Evolutionary conservation across 306 rosid species (phyloP), one percentile per base, ranked within the genome.

Genomic region (Cicer pinnatifidum): DNA sequence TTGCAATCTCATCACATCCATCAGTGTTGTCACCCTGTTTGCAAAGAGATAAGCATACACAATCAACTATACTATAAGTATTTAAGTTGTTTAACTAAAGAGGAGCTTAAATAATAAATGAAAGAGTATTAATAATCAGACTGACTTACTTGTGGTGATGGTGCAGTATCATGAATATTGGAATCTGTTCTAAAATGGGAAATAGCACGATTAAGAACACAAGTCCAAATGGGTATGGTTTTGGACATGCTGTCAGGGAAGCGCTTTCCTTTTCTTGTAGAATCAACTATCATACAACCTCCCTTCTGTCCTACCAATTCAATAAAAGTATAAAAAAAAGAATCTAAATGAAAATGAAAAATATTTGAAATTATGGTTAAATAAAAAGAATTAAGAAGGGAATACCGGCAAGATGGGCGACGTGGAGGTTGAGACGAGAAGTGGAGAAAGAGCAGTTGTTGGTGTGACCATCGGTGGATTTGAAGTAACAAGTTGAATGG

Each of bases 201-300:
- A 81, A 93, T 83, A 6, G 90, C 86, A 3, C 98, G 91, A 77
- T 93, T 93, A 78, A 91, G 73, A 77, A 93, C 91, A 68, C 96
- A 93, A 4, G 96, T 78, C 98, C 97, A 93, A 63, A 93, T 88
- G 66, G 98, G 97, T 64, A 93, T 88, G 2, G 98, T 91, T 83
- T 91, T 93, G 4, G 98, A 93, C 98, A 93, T 88, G 84, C 98
- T 93, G 43, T 93, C 97, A 11, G 98, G 98, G 79, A 91, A 93
- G 39, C 92, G 84, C 82, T 91, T 93, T 82, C 98, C 98, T 83
- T 76, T 85, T 16, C 96, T 81, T 39, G 98, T 93, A 46, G 98
- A 89, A 88, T 93, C 98, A 80, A 89, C 94, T 13, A 93, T 77
- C 19, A 93, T 78, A 69, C 97, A 91, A 44, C 98, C 98, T 10